These are phyloP conservation scores for Sphaerulina vaccinii DNA, from an alignment of 2,329 filamentous ascomycete genomes.

Conservation along the genomic window DNA sequence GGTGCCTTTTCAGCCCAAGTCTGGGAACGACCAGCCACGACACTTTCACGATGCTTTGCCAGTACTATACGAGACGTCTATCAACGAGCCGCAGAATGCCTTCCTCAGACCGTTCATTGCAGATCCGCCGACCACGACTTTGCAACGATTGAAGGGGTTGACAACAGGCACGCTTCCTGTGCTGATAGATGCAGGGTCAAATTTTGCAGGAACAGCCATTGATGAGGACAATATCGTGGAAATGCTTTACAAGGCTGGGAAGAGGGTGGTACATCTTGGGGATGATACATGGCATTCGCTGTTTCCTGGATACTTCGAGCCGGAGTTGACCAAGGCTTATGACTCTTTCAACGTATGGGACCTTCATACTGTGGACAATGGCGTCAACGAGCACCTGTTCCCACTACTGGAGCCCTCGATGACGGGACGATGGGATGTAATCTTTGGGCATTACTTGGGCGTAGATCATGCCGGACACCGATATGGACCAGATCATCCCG, in stretches of 20 bases:
- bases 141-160: slow-evolving; percentile 88
- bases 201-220: slow-evolving; percentile 91
- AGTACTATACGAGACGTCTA: slow-evolving; percentile 78
- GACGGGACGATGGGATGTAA: slow-evolving; percentile 79
- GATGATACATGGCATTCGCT: slow-evolving; percentile 96
- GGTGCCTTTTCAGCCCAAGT: slow-evolving; percentile 65
- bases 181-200: slow-evolving; percentile 90
- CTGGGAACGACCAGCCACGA: slow-evolving; percentile 50
- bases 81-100: slow-evolving; percentile 72
- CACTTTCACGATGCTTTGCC: slow-evolving; percentile 87
- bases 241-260: slow-evolving; percentile 63
- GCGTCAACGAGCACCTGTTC: slow-evolving; percentile 85
- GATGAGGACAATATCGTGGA: slow-evolving; percentile 82
- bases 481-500: slow-evolving; percentile 88
- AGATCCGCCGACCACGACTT: slow-evolving; percentile 88
- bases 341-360: slow-evolving; percentile 99
- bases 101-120: slow-evolving; percentile 94
- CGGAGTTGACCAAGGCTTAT: slow-evolving; percentile 81
- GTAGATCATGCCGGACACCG: slow-evolving; percentile 97
- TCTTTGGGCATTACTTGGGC: slow-evolving; percentile 89
- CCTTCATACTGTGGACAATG: slow-evolving; percentile 92
- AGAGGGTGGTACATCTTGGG: slow-evolving; percentile 88
- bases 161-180: slow-evolving; percentile 94
- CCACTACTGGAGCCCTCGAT: slow-evolving; percentile 70
- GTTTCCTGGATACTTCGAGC: slow-evolving; percentile 90